Base-by-base conservation (phyloP, 2,329 filamentous ascomycete genomes). In the Aspergillus calidoustus region DNA sequence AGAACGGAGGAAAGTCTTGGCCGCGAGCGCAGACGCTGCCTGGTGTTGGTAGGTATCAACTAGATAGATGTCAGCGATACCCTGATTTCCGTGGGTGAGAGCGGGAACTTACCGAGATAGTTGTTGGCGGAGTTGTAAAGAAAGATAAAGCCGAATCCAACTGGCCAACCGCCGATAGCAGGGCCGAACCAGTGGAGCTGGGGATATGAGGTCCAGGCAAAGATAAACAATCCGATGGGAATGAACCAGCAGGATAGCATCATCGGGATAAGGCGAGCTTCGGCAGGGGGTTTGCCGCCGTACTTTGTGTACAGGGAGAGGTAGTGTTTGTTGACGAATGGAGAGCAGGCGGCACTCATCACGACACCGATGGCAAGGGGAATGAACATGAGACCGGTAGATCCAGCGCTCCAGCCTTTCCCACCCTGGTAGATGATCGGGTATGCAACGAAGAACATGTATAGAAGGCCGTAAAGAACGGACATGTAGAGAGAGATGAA, bases 401-500 rank as follows among this genome's bases (percentile, higher is more conserved):
- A 88, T 41, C 90, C 85, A 30, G 91, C 84, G 3, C 83, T 87
- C 77, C 89, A 96, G 2, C 90, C 90, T 78, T 96, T 96, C 62
- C 91, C 90, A 76, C 87, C 82, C 67, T 92, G 85, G 79, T 90
- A 97, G 61, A 97, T 82, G 66, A 87, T 81, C 0, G 84, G 84
- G 63, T 75, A 78, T 15, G 80, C 78, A 62, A 81, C 74, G 61
- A 82, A 84, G 70, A 83, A 83, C 81, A 84, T 83, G 72, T 84
- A 83, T 34, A 77, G 79, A 4, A 83, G 67, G 7, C 80, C 80
- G 56, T 81, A 80, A 1, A 94, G 83, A 1, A 95, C 90, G 2
- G 87, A 89, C 91, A 95, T 96, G 82, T 96, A 96, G 1, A 96
- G 67, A 0, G 89, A 87, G 69, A 96, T 89, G 70, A 95, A 86